A percentile compares a stretch with the other conserved stretches of the same genome.
These are phyloP conservation scores for Ceratobasidium sp. DNA, from an alignment of 1,284 basidiomycete species.

Conservation along the genomic window DNA sequence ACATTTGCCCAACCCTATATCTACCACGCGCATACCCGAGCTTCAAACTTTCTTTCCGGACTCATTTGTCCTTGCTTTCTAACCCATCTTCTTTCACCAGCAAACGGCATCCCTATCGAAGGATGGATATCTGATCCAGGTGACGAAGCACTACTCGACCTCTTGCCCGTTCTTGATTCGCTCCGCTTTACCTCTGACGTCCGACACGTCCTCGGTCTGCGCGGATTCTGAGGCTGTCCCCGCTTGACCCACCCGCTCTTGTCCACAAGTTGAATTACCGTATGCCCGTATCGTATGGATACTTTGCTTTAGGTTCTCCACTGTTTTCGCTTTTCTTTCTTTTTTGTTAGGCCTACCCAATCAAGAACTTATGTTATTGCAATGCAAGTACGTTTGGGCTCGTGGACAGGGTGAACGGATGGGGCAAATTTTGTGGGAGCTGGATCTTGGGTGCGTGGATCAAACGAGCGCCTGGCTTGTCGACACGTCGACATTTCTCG, in stretches of 20 bases:
- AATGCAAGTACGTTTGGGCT: background rate
- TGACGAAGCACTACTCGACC: conserved; percentile 95
- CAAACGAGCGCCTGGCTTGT: no score
- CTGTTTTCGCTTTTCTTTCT: background rate
- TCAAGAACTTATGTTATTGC: conserved; percentile 32
- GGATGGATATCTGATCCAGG: conserved; percentile 98
- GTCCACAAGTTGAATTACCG: background rate
- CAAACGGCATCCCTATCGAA: conserved; percentile 98
- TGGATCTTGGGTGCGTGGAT: background rate
- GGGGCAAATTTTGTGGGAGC: background rate
- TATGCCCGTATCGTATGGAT: background rate
- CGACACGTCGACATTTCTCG: no score
- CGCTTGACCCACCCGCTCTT: background rate
- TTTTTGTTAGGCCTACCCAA: background rate
- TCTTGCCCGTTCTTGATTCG: conserved; percentile 94
- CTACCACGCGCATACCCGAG: background rate
- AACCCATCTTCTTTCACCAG: conserved; percentile 57
- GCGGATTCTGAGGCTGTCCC: conserved; percentile 41
- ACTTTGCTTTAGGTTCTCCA: background rate
- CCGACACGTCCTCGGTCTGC: conserved; percentile 87
- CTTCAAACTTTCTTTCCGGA: background rate
- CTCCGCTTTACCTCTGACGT: conserved; percentile 96
- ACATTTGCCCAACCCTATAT: background rate
- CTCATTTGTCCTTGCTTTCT: background rate
- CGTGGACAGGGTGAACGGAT: background rate